These are phyloP conservation scores for Ogataea ramenticola DNA, from an alignment of 805 yeast genomes.

Conservation along the genomic window DNA sequence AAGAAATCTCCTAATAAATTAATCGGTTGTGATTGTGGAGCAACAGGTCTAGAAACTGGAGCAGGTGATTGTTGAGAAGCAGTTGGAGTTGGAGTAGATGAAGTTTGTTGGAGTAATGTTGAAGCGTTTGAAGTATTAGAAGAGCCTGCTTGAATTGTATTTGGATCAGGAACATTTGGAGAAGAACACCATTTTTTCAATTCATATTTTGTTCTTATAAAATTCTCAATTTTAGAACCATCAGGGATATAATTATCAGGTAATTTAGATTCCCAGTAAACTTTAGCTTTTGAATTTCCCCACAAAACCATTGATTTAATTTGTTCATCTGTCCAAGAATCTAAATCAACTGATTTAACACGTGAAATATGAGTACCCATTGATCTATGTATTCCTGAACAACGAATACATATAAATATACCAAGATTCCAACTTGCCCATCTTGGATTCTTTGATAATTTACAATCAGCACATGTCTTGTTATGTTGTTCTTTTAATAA, in stretches of 20 bases:
- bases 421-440: conserved; percentile 99
- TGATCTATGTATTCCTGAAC: conserved; percentile 93
- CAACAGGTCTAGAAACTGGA: neutral
- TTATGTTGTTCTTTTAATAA: conserved; percentile 74
- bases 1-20: conserved; percentile 1
- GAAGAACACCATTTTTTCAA: conserved; percentile 76
- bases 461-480: conserved; percentile 85
- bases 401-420: conserved; percentile 84
- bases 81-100: conserved; percentile 13
- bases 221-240: conserved; percentile 77
- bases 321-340: conserved; percentile 95
- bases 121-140: neutral
- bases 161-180: conserved; percentile 54
- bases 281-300: conserved; percentile 79
- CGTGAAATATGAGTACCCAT: conserved; percentile 94
- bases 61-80: neutral
- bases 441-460: conserved; percentile 81
- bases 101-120: conserved; percentile 6
- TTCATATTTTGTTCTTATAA: conserved; percentile 89
- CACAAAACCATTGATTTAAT: conserved; percentile 72
- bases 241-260: conserved; percentile 72
- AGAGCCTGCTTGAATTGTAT: conserved; percentile 21
- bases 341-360: conserved; percentile 90
- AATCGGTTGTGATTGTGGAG: neutral
- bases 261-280: conserved; percentile 76